These are phyloP conservation scores for Bonnemaisonia californica DNA, from an alignment of 31 red algal genomes.

Conservation along the genomic window DNA sequence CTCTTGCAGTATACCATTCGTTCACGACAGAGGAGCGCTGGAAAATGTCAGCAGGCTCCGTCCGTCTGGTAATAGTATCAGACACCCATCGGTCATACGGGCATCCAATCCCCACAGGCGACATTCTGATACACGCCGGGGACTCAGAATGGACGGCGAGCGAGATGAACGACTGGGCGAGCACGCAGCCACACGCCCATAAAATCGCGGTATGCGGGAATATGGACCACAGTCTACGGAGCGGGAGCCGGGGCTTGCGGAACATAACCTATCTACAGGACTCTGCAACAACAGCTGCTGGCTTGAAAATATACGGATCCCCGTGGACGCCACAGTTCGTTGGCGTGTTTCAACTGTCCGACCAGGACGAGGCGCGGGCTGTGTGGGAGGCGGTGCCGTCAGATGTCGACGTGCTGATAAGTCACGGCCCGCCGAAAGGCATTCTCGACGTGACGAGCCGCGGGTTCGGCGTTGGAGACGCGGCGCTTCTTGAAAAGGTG, in stretches of 20 bases:
- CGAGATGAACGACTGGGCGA: constrained; percentile 36
- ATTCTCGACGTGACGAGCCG: constrained; percentile 53
- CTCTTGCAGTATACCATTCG: neutral
- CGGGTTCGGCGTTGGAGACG: constrained; percentile 49
- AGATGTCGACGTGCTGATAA: constrained; percentile 67
- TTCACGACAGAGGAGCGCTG: neutral
- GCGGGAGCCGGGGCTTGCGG: constrained; percentile 11
- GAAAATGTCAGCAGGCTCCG: constrained; percentile 15
- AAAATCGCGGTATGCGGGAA: constrained; percentile 69
- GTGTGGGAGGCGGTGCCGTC: constrained; percentile 50
- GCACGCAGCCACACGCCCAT: constrained; percentile 1
- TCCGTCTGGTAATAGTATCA: constrained; percentile 56
- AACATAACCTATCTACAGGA: constrained; percentile 56
- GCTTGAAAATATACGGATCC: constrained; percentile 65
- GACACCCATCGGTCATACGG: constrained; percentile 48
- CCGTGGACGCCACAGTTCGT: constrained; percentile 66
- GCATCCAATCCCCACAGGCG: constrained; percentile 34
- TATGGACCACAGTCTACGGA: constrained; percentile 35
- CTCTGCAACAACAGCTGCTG: constrained; percentile 9
- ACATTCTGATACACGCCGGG: constrained; percentile 62
- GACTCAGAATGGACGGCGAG: constrained; percentile 42
- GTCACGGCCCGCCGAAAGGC: constrained; percentile 64
- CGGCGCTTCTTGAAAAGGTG: constrained; percentile 36
- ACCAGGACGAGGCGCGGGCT: constrained; percentile 1
- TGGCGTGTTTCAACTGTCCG: constrained; percentile 54